Base-by-base conservation (phyloP, 495 filamentous ascomycete species). In the Aspergillus bertholletiae region DNA sequence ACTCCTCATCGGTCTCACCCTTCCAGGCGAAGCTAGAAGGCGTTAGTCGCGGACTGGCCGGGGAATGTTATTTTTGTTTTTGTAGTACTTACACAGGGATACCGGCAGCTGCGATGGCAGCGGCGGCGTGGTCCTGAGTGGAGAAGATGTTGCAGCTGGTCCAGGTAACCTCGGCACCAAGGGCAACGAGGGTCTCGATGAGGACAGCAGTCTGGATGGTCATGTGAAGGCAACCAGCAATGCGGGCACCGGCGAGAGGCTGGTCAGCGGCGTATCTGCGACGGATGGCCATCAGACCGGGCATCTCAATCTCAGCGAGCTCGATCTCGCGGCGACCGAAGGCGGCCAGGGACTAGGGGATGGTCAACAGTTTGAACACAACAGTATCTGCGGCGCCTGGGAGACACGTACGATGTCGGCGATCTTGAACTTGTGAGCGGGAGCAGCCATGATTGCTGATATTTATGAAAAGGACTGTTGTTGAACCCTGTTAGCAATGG, bases 1-100 rank as follows among this genome's bases (percentile, higher is more conserved):
- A 98, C 82, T 98, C 94, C 82, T 97, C 94, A 77, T 98, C 95
- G 62, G 93, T 96, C 88, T 98, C 94, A 71, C 94, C 94, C 82
- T 98, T 97, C 95, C 95, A 98, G 76, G 94, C 94, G 71, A 98
- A 98, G 69, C 82, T 85, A 40, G 1, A 23, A 20, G 7, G 13
- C 17, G 18, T 22, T 45, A 30, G 24, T 27, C n/a, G n/a, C n/a
- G n/a, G n/a, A n/a, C n/a, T n/a, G n/a, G n/a, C n/a, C n/a, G n/a
- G n/a, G n/a, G n/a, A n/a, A n/a, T n/a, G n/a, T n/a, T n/a, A n/a
- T n/a, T n/a, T n/a, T n/a, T n/a, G n/a, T n/a, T n/a, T n/a, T n/a
- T n/a, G n/a, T n/a, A 9, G 8, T 32, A 67, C 82, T 69, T 83
- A 85, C 82, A 98, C 94, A 64, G 94, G 92, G 56, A 94, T 86